phyloP scores from a whole-genome alignment of 257 asterid genomes.

The Lycium barbarum region DNA sequence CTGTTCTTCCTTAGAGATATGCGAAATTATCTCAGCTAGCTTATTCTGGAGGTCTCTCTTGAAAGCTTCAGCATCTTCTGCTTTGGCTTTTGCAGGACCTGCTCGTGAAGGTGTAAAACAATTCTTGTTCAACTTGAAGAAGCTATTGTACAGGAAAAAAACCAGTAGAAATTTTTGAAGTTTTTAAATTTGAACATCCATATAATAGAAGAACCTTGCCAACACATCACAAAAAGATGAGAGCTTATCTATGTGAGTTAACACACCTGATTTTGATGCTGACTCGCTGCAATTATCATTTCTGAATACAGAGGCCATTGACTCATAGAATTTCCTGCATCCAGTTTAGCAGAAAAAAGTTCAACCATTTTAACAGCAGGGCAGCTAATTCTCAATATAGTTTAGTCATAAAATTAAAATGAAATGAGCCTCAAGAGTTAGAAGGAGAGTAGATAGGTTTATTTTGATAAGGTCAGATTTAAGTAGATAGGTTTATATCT shows the following conservation, averaged over 20 bases:
- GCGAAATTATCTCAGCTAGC: constrained; percentile 54
- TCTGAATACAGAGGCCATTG: constrained; percentile 40
- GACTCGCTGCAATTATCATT: constrained; percentile 42
- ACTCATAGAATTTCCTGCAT: constrained; percentile 70
- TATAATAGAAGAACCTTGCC: constrained; percentile 26
- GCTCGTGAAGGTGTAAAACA: constrained; percentile 34
- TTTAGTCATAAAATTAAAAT: not conserved
- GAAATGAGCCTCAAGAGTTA: constrained; percentile 1
- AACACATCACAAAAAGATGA: constrained; percentile 24
- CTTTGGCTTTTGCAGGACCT: constrained; percentile 41
- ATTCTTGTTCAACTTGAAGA: constrained; percentile 30
- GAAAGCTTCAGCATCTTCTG: constrained; percentile 45
- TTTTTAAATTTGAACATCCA: not conserved
- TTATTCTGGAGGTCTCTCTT: constrained; percentile 46
- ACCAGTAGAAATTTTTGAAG: not conserved
- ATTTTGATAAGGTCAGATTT: too few species aligned
- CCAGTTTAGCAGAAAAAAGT: constrained; percentile 27
- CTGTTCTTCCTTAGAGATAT: constrained; percentile 52
- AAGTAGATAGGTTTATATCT: not conserved
- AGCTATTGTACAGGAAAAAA: not conserved
- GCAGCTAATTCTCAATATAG: not conserved
- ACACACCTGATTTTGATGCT: constrained; percentile 52
- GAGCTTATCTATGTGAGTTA: not conserved
- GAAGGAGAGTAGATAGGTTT: not conserved
- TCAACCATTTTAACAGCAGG: not conserved